Evolutionary conservation across 2,329 filamentous ascomycete species (phyloP), one percentile per base, ranked within the genome.

Genomic region (Colletotrichum godetiae): DNA sequence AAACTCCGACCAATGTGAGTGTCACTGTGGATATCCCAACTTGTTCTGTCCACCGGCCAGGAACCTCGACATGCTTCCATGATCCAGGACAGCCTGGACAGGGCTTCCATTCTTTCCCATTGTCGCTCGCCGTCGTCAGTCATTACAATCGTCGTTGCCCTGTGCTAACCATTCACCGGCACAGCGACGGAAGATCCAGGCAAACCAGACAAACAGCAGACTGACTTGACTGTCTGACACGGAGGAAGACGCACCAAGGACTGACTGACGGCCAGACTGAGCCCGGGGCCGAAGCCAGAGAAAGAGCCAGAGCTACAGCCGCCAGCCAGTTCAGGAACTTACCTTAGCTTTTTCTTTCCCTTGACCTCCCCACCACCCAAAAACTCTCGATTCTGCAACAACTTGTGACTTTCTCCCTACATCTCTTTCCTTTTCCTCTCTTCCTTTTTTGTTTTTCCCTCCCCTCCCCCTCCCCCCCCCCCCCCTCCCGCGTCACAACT

Each of bases 361-460:
- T 61, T 33, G 19, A 49, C 42, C 19, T 49, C 61, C 59, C 42
- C 56, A 60, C 67, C 37, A 42, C 58, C 69, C 66, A 29, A 65
- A 69, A 64, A 57, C 24, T 57, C 31, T 68, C n/a, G 55, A 22
- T 55, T 31, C 66, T 73, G 70, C 70, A 73, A 57, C 60, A 60
- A 33, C 49, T 33, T 35, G 29, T 19, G 46, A 12, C n/a, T 10
- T 31, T 33, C n/a, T 24, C 24, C 24, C 29, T 24, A 24, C 29
- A 42, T 24, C 13, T n/a, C 37, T 19, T 49, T 61, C 5, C 29
- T 35, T 68, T 55, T 15, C 52, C 37, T 33, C 60, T 42, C 13
- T 58, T 55, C 29, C 62, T 68, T 65, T 63, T 60, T 15, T 33
- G 22, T 62, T 29, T 64, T 67, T 56, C 27, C 55, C 65, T 59